Evolutionary conservation across 768 basidiomycete species (phyloP), one percentile per base, ranked within the genome.

Genomic region (Russula sp.): DNA sequence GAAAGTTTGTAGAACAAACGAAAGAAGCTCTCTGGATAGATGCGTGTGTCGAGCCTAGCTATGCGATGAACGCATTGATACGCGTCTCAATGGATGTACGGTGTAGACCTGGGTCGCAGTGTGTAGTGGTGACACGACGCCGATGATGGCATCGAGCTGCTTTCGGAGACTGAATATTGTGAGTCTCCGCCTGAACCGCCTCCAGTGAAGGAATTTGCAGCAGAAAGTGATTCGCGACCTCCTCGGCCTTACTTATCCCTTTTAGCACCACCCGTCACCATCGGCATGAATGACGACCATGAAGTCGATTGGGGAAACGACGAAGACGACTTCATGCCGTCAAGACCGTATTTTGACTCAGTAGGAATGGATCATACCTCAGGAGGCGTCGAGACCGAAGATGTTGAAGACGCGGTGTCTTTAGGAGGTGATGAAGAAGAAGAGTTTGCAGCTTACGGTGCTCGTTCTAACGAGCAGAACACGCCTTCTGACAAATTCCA

Each of bases 251-350:
- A 54, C 61, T 59, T 61, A 62, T 62, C 61, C 60, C 64, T 49
- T 65, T 53, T 64, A 66, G 71, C 32, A 53, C 70, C 65, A 62
- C 59, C 49, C 59, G 42, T 54, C 65, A 13, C 52, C 64, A 69
- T 60, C 63, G 69, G 62, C 67, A 86, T 88, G 85, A 84, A 82
- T 67, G 86, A 88, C 71, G 88, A 90, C 58, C 78, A 75, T 32
- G 89, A 90, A 71, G 75, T 82, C 46, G 89, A 91, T 76, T 91
- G 89, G 89, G 80, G 80, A 4, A 77, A 81, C 62, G 81, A 81
- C 20, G 81, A 81, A 50, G 80, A 82, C 54, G 78, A 77, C 57
- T 8, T 58, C 24, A 54, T 68, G 68, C 61, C 59, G 32, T 62
- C 64, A 64, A 61, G 61, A 53, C 28, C 60, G 36, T 50, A 65